These are phyloP conservation scores for Myxozyma vanderwaltii DNA, from an alignment of 805 yeast species.

Conservation along the genomic window DNA sequence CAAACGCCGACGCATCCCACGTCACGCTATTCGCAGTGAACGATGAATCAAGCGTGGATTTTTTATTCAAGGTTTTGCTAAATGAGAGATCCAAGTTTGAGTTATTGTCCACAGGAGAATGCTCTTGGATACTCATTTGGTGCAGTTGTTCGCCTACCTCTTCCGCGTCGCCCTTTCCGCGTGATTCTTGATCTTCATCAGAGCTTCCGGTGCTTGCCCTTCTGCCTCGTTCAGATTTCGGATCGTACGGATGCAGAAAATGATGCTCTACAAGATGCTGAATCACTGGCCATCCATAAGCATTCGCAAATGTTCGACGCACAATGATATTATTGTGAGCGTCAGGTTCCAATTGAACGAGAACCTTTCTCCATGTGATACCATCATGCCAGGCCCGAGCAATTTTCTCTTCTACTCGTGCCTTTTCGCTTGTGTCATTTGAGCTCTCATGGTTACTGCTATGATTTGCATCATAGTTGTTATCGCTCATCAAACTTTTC, in stretches of 20 bases:
- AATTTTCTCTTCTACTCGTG: constrained; percentile 67
- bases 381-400: constrained; percentile 86
- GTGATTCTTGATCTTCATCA: not conserved
- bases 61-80: not conserved
- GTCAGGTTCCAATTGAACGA: constrained; percentile 84
- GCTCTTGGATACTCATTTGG: no score
- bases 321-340: constrained; percentile 94
- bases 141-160: not conserved
- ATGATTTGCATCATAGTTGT: not conserved
- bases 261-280: constrained; percentile 74
- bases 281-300: constrained; percentile 94
- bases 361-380: constrained; percentile 87
- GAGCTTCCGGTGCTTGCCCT: not conserved
- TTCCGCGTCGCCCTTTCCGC: not conserved
- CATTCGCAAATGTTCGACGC: constrained; percentile 83
- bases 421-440: constrained; percentile 39
- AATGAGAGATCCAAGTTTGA: not conserved
- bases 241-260: constrained; percentile 45
- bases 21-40: constrained; percentile 8
- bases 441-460: not conserved
- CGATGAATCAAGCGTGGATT: not conserved
- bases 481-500: not conserved
- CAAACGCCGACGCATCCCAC: constrained; percentile 27
- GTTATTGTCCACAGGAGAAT: not conserved
- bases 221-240: not conserved